These are phyloP conservation scores for Lasiosphaeriaceae sp. DNA, from an alignment of 495 filamentous ascomycete species.

Conservation along the genomic window DNA sequence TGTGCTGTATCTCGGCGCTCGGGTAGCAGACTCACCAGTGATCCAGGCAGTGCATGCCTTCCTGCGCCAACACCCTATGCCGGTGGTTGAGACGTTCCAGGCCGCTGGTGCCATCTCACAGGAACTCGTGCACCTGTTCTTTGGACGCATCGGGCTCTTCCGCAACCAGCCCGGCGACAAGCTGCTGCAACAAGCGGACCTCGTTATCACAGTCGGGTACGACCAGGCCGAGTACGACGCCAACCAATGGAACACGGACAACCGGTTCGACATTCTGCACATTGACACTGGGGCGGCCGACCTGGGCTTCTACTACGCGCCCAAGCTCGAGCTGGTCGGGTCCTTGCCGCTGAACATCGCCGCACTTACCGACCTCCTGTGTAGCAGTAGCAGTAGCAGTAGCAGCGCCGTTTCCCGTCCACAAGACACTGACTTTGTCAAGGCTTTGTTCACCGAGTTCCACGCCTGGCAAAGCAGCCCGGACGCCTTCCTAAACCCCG, in stretches of 20 bases:
- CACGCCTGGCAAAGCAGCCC: conserved; percentile 19
- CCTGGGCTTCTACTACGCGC: conserved; percentile 28
- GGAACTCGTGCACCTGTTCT: conserved; percentile 33
- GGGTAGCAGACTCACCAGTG: conserved; percentile 24
- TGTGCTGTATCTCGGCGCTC: conserved; percentile 33
- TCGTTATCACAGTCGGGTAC: conserved; percentile 35
- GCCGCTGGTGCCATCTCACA: conserved; percentile 35
- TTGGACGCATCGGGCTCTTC: conserved; percentile 37
- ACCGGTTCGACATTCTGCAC: conserved; percentile 28
- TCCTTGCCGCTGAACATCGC: conserved; percentile 25
- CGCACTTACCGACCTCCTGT: conserved; percentile 19
- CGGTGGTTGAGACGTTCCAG: conserved; percentile 40
- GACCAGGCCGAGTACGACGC: conserved; percentile 39
- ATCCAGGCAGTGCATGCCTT: conserved; percentile 30
- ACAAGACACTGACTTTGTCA: conserved; percentile 14
- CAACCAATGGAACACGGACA: conserved; percentile 28
- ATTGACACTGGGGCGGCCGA: conserved; percentile 30
- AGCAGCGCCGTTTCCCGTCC: conserved; percentile 19
- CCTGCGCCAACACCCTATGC: conserved; percentile 28
- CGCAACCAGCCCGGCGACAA: conserved; percentile 38
- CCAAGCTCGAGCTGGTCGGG: conserved; percentile 31
- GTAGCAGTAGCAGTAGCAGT: not conserved
- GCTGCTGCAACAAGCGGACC: conserved; percentile 30
- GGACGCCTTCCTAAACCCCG: conserved; percentile 5
- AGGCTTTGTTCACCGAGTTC: conserved; percentile 19